A percentile compares a stretch with the other conserved stretches of the same genome.
Conservation (phyloP, 2,329 filamentous ascomycete species). For the Teratosphaeria viscida region DNA sequence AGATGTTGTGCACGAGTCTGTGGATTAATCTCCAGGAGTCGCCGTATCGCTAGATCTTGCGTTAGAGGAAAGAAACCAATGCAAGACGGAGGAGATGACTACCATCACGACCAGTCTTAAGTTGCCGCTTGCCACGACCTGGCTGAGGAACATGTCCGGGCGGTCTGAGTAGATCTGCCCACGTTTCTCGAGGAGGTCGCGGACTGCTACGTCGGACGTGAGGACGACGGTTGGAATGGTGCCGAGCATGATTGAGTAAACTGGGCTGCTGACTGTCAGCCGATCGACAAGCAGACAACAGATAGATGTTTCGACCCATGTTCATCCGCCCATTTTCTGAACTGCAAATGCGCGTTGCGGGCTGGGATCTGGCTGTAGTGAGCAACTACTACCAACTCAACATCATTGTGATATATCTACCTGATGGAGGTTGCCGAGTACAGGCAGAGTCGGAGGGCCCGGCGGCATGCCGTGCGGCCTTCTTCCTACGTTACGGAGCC, state of each 20-base stretch:
- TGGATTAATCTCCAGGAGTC: conserved; percentile 19
- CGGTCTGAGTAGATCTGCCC: not conserved
- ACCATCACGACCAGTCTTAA: not conserved
- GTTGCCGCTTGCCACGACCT: not conserved
- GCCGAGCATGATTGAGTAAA: conserved; percentile 44
- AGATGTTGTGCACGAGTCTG: conserved; percentile 34
- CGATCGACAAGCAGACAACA: not conserved
- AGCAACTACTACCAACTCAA: conserved; percentile 4
- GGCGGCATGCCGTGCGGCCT: conserved; percentile 15
- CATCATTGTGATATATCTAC: not conserved
- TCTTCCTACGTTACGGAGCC: not conserved
- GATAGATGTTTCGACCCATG: conserved; percentile 24
- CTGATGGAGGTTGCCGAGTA: conserved; percentile 20
- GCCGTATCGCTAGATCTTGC: not conserved
- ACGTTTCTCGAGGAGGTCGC: not conserved
- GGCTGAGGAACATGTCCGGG: not conserved
- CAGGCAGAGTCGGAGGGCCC: conserved; percentile 18
- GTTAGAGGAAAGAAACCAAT: not conserved
- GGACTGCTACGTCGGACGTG: not conserved
- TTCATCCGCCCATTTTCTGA: conserved; percentile 42
- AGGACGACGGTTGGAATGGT: conserved; percentile 14
- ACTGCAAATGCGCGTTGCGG: conserved; percentile 34
- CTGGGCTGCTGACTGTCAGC: conserved; percentile 15
- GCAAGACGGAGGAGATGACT: not conserved
- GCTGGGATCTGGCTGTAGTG: conserved; percentile 28